These are phyloP conservation scores for Dovyalis caffra DNA, from an alignment of 345 rosid genomes.

Conservation along the genomic window DNA sequence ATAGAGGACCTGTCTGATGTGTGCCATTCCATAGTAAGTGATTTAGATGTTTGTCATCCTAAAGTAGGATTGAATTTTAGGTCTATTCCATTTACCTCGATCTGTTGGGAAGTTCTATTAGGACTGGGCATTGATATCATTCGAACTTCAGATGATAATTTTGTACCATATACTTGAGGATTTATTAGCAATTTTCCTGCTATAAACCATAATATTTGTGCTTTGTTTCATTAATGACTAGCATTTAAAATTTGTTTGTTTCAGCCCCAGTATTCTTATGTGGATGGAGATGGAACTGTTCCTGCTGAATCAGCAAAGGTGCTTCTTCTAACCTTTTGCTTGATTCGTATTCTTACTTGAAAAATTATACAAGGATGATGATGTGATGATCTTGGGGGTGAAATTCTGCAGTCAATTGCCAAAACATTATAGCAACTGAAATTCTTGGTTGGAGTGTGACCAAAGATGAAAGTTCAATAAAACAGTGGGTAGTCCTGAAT, in stretches of 20 bases:
- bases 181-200: background rate
- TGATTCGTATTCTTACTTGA: background rate
- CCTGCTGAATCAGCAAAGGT: conserved; percentile 87
- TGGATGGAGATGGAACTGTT: conserved; percentile 95
- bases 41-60: conserved; percentile 8
- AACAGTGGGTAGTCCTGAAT: too few species aligned
- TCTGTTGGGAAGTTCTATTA: background rate
- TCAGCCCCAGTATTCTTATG: conserved; percentile 74
- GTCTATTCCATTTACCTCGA: background rate
- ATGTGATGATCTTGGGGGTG: too few species aligned
- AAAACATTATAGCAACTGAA: too few species aligned
- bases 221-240: too few species aligned
- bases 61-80: background rate
- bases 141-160: background rate
- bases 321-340: conserved; percentile 14
- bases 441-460: too few species aligned
- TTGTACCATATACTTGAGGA: background rate
- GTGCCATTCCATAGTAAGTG: conserved; percentile 72
- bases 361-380: too few species aligned
- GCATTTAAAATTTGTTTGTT: conserved; percentile 5
- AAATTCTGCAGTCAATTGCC: too few species aligned
- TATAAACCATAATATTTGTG: too few species aligned
- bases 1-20: conserved; percentile 72
- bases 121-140: background rate
- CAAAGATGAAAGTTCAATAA: too few species aligned